Evolutionary conservation across 306 rosid species (phyloP).

Genomic region (Sophora flavescens): DNA sequence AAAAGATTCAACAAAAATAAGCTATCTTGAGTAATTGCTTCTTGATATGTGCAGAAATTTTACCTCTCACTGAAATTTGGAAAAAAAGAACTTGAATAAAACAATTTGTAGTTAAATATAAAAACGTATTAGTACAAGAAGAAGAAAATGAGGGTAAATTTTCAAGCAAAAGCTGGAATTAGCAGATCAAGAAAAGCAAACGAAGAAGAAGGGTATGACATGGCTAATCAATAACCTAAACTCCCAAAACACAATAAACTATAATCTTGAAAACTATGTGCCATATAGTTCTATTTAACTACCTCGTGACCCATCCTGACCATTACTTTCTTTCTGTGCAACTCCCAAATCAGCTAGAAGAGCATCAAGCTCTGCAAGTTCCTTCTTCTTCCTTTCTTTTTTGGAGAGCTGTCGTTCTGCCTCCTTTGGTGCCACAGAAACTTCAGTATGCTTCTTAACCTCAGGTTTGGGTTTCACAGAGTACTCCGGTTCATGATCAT

Average conservation of each 20-base stretch:
- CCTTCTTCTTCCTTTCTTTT: slow-evolving; percentile 93
- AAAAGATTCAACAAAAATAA: slow-evolving; percentile 16
- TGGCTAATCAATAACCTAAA: slow-evolving; percentile 22
- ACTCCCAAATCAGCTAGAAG: slow-evolving; percentile 94
- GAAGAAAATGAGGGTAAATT: neutral
- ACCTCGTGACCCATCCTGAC: slow-evolving; percentile 82
- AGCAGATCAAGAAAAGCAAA: neutral
- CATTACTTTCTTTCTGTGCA: slow-evolving; percentile 60
- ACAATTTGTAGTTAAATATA: neutral
- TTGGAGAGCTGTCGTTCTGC: slow-evolving; percentile 86
- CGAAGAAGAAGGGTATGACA: neutral
- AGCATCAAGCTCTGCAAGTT: slow-evolving; percentile 96
- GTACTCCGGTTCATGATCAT: slow-evolving; percentile 68
- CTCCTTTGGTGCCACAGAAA: slow-evolving; percentile 72
- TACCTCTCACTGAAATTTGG: neutral
- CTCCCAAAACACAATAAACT: neutral
- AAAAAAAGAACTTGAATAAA: neutral
- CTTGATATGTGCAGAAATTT: slow-evolving; percentile 4
- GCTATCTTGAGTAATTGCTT: neutral
- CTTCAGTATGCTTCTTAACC: slow-evolving; percentile 62
- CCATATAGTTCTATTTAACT: slow-evolving; percentile 37
- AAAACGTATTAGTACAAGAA: neutral
- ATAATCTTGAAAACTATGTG: slow-evolving; percentile 12
- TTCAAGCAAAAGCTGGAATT: neutral
- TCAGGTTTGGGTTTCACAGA: slow-evolving; percentile 62